These are phyloP conservation scores for Corniculantispora saksenae DNA, from an alignment of 2,329 filamentous ascomycete genomes.

Conservation along the genomic window DNA sequence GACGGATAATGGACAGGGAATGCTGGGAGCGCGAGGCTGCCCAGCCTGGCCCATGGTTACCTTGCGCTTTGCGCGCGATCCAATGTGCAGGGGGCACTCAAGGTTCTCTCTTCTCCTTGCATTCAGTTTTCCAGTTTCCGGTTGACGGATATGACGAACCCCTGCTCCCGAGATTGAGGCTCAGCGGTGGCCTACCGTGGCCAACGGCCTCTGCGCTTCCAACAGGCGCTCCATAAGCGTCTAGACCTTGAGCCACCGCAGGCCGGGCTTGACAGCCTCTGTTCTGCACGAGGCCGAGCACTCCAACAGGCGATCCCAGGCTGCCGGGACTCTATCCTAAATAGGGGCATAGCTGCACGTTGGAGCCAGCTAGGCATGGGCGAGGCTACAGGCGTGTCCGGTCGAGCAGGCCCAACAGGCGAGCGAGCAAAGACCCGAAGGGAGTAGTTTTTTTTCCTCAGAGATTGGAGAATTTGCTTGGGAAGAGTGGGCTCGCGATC, in stretches of 20 bases:
- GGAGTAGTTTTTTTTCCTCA: background rate
- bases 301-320: background rate
- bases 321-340: background rate
- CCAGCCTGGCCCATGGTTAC: too few species aligned
- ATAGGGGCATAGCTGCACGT: background rate
- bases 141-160: background rate
- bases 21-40: too few species aligned
- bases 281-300: too few species aligned
- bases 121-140: background rate
- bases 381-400: background rate
- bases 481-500: background rate
- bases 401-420: background rate
- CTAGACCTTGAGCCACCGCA: too few species aligned
- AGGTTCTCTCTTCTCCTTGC: too few species aligned
- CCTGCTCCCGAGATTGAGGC: background rate
- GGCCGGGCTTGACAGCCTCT: too few species aligned
- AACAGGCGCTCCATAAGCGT: background rate
- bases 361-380: background rate
- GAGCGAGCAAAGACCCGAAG: background rate
- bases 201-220: background rate
- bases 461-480: background rate
- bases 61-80: too few species aligned
- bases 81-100: too few species aligned
- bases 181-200: too few species aligned
- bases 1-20: too few species aligned